Conservation (phyloP, 257 asterid species). For the Coffea canephora region DNA sequence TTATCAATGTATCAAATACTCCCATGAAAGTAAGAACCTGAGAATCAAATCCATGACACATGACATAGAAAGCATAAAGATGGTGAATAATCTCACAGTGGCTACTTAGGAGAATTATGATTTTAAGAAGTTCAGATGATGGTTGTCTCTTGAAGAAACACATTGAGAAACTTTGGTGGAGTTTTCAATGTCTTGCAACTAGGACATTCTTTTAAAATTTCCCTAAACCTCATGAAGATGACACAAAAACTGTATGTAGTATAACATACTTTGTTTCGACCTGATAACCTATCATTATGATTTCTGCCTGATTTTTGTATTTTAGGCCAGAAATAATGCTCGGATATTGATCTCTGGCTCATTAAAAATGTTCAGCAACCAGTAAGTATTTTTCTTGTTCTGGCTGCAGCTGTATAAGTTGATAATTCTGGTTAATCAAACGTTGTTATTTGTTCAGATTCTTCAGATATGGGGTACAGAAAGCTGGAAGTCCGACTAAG, state of each 20-base stretch:
- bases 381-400: constrained; percentile 23
- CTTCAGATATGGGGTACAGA: constrained; percentile 38
- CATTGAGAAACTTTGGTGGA: not conserved
- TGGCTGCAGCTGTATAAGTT: not conserved
- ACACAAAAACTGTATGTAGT: not conserved
- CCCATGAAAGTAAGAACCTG: not conserved
- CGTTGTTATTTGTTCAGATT: constrained; percentile 27
- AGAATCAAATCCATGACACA: not conserved
- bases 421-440: not conserved
- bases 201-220: not conserved
- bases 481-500: constrained; percentile 35
- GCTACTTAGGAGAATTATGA: not conserved
- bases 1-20: not conserved
- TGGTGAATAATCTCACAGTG: not conserved
- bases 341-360: constrained; percentile 43
- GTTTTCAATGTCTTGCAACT: not conserved
- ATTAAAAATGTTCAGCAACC: constrained; percentile 34
- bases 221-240: not conserved
- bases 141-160: not conserved
- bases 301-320: constrained; percentile 5
- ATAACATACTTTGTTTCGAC: not conserved
- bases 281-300: not conserved
- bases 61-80: not conserved
- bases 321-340: constrained; percentile 47
- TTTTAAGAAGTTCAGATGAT: not conserved